A percentile compares a stretch with the other conserved stretches of the same genome.
Conservation (phyloP, 1,139 yeast species). For the Geotrichum fermentans region DNA sequence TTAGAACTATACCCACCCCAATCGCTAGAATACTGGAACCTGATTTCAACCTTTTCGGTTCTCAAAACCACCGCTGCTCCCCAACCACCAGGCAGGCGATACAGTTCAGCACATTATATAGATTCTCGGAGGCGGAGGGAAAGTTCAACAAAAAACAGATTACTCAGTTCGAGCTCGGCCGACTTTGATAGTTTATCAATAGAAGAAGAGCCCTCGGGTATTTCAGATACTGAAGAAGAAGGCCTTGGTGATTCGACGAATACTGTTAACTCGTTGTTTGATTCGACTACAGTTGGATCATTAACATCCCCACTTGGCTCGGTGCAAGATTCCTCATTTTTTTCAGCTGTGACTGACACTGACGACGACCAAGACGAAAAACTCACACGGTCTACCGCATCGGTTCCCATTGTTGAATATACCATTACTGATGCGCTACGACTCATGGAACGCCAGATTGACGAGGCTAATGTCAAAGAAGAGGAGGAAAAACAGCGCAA, state of each 20-base stretch:
- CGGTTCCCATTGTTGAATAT: not conserved
- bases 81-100: constrained; percentile 18
- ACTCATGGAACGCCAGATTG: constrained; percentile 11
- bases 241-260: not conserved
- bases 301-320: not conserved
- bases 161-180: constrained; percentile 11
- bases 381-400: not conserved
- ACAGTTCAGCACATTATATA: constrained; percentile 16
- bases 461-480: constrained; percentile 9
- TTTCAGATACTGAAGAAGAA: constrained; percentile 14
- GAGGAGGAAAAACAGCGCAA: constrained; percentile 2
- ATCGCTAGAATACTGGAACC: constrained; percentile 24
- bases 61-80: constrained; percentile 26
- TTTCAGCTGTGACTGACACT: not conserved
- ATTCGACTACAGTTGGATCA: not conserved
- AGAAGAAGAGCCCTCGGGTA: constrained; percentile 14
- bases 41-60: constrained; percentile 31
- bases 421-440: not conserved
- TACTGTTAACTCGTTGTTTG: not conserved
- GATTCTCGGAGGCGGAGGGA: not conserved
- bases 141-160: constrained; percentile 11
- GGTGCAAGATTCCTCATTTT: not conserved
- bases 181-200: not conserved
- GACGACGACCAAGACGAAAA: not conserved
- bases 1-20: constrained; percentile 27